Percentiles rank a stretch among this genome's conserved stretches.
Evolutionary conservation across 139 green algal genomes (phyloP).

Genomic region (Coccomyxa sp.): DNA sequence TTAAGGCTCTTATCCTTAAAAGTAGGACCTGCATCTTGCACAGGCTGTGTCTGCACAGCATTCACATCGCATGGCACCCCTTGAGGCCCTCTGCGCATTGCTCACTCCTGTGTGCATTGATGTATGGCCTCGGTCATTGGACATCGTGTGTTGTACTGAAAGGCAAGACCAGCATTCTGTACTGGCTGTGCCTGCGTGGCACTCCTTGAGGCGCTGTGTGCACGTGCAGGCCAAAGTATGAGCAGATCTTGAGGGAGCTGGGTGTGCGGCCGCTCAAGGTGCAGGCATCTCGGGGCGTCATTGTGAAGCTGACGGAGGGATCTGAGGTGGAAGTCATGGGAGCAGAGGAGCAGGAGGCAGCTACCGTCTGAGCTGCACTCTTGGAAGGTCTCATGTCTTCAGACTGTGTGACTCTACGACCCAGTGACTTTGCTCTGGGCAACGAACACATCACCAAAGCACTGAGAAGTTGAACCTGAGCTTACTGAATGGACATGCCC

Average conservation of each 20-base stretch:
- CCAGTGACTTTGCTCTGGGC: too few species aligned
- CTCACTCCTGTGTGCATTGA: neutral
- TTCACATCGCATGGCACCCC: neutral
- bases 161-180: neutral
- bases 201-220: neutral
- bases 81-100: too few species aligned
- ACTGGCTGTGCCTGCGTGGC: neutral
- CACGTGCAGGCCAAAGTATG: conserved; percentile 22
- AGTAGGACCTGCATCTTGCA: neutral
- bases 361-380: neutral
- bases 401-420: too few species aligned
- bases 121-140: neutral
- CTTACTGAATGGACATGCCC: too few species aligned
- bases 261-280: conserved; percentile 23
- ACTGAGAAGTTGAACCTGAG: too few species aligned
- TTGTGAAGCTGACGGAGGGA: conserved; percentile 16
- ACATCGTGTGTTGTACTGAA: neutral
- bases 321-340: conserved; percentile 6
- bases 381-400: too few species aligned
- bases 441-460: too few species aligned
- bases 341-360: neutral
- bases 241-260: conserved; percentile 12
- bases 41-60: neutral
- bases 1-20: neutral
- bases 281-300: conserved; percentile 6